Base-by-base conservation (phyloP, 2,329 filamentous ascomycete species). In the Didymella lethalis region DNA sequence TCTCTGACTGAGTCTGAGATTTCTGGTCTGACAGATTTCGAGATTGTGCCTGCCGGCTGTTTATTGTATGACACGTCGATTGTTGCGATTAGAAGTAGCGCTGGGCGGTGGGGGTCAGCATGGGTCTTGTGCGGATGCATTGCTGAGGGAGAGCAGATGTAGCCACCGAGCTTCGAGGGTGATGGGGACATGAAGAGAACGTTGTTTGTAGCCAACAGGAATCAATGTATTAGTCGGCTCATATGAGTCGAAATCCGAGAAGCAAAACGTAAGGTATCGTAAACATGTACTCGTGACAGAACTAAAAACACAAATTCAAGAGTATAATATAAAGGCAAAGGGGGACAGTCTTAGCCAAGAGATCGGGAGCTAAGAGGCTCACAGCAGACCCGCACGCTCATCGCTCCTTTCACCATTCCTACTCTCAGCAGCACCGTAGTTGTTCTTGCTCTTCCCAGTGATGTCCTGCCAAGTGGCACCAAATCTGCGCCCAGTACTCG, bases 391-490 rank as follows among this genome's bases (percentile, higher is more conserved):
- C 3, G 54, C 41, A 1, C 58, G 53, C 20, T 62, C 58, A 11
- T 54, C 58, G 28, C 62, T 64, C 38, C 63, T 56, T 54, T 62
- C 67, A 23, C 65, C 68, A 43, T 71, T 70, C 43, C 61, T 54
- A 16, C 57, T 59, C 28, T 69, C 70, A 1, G 72, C 71, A 28
- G 72, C 60, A 14, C 75, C 75, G 48, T 77, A 76, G 1, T 62
- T 66, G 61, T 69, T 72, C 57, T 61, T 71, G 41, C 80, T 77
- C 23, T 84, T 76, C 1, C 90, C 90, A 1, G 90, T 91, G 49
- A 96, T 89, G 74, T 96, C 92, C 75, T 94, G 87, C 93, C 93
- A 97, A 1, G 90, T 93, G 5, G 92, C 92, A 43, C 90, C 90
- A 66, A 96, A 93, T 31, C 92, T 85, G 57, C 92, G 82, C 6